A percentile compares a stretch with the other conserved stretches of the same genome.
Evolutionary conservation across 176 grass and related monocot species (phyloP).

Genomic region (Oryza australiensis): DNA sequence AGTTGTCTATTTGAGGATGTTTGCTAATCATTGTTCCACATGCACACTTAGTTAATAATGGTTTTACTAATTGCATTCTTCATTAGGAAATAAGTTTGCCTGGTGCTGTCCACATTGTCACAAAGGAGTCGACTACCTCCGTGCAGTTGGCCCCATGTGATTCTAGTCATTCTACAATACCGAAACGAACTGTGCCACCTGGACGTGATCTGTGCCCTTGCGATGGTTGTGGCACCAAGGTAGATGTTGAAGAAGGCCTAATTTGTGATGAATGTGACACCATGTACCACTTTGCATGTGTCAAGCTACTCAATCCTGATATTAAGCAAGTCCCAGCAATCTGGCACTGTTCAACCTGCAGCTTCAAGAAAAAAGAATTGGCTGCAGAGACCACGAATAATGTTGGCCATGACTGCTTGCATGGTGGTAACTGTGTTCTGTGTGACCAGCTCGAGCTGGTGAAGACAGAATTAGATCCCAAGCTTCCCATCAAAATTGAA

Average conservation of each 20-base stretch:
- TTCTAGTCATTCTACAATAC: constrained; percentile 78
- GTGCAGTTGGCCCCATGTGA: constrained; percentile 53
- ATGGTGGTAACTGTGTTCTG: constrained; percentile 54
- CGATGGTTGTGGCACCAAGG: constrained; percentile 63
- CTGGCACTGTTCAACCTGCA: constrained; percentile 79
- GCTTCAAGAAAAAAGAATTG: constrained; percentile 31
- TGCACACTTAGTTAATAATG: constrained; percentile 10
- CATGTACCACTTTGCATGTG: constrained; percentile 74
- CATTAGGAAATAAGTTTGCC: constrained; percentile 58
- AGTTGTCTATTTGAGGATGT: constrained; percentile 30
- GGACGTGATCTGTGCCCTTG: constrained; percentile 47
- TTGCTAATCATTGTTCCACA: constrained; percentile 1
- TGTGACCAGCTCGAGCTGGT: constrained; percentile 58
- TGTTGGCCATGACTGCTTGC: constrained; percentile 41
- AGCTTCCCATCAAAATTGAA: constrained; percentile 33
- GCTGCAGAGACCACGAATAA: constrained; percentile 25
- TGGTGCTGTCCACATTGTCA: constrained; percentile 38
- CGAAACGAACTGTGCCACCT: constrained; percentile 44
- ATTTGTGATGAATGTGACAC: constrained; percentile 83
- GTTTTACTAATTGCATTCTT: constrained; percentile 31
- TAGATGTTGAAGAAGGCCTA: constrained; percentile 55
- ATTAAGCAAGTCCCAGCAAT: constrained; percentile 52
- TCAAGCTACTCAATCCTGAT: constrained; percentile 43
- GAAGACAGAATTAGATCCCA: constrained; percentile 35
- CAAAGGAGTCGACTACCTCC: constrained; percentile 56